Evolutionary conservation across 1,139 yeast genomes (phyloP).

Genomic region (Fermentozyma sake): DNA sequence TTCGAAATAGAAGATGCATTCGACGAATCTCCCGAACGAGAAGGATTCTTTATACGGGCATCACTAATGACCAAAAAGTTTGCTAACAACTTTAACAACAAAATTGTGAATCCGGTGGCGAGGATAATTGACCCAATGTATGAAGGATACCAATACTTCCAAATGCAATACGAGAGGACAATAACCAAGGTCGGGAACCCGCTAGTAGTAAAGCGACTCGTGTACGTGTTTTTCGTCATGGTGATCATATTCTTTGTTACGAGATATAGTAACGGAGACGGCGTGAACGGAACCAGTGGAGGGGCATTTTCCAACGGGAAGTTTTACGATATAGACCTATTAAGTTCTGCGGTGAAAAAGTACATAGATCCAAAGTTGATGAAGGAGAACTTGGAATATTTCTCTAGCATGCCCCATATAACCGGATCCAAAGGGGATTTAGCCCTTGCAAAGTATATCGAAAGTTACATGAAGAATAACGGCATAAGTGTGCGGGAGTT

Average conservation of each 20-base stretch:
- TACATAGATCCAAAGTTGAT: constrained; percentile 55
- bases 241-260: constrained; percentile 54
- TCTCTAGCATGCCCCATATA: constrained; percentile 79
- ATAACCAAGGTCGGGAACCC: constrained; percentile 79
- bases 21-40: constrained; percentile 13
- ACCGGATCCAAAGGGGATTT: constrained; percentile 87
- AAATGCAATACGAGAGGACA: constrained; percentile 48
- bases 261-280: constrained; percentile 48
- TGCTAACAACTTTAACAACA: constrained; percentile 36
- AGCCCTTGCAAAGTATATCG: constrained; percentile 62
- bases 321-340: constrained; percentile 54
- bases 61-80: constrained; percentile 27
- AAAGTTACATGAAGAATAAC: constrained; percentile 51
- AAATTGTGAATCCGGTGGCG: constrained; percentile 50
- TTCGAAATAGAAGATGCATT: constrained; percentile 40
- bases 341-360: constrained; percentile 45
- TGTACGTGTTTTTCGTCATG: constrained; percentile 65
- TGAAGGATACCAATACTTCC: constrained; percentile 46
- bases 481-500: constrained; percentile 52
- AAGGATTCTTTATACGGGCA: constrained; percentile 26
- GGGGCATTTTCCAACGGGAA: constrained; percentile 51
- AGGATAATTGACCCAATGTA: constrained; percentile 66
- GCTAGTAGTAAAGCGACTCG: constrained; percentile 68
- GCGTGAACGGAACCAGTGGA: constrained; percentile 38
- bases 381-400: constrained; percentile 67